phyloP scores from a whole-genome alignment of 1,284 basidiomycete genomes.

The Melampsora americana region DNA sequence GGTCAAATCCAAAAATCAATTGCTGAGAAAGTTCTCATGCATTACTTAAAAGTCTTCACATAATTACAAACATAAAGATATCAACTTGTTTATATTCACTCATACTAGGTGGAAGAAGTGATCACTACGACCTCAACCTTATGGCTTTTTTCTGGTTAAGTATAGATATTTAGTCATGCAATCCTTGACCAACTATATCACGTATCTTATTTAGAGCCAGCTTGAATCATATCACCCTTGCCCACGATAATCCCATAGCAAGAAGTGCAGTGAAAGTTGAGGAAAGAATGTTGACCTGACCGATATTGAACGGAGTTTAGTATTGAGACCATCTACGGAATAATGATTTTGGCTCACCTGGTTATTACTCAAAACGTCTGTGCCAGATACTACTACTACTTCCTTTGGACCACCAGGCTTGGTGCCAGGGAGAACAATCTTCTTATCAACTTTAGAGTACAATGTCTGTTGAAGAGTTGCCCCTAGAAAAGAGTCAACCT shows the following conservation, averaged over 20 bases:
- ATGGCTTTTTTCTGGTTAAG: too few relatives aligned
- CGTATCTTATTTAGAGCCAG: too few relatives aligned
- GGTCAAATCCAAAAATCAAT: too few relatives aligned
- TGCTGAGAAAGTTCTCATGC: too few relatives aligned
- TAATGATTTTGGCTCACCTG: slow-evolving; percentile 1
- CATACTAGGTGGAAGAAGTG: too few relatives aligned
- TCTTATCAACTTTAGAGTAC: slow-evolving; percentile 45
- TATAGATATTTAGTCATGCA: too few relatives aligned
- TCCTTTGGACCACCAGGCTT: slow-evolving; percentile 13
- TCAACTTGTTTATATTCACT: too few relatives aligned
- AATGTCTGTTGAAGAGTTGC: slow-evolving; percentile 51
- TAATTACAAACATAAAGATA: too few relatives aligned
- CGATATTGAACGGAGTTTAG: background rate
- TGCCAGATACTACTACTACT: slow-evolving; percentile 18
- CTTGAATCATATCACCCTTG: background rate
- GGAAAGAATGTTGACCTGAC: slow-evolving; percentile 33
- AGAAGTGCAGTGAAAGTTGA: slow-evolving; percentile 20
- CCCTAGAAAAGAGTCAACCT: slow-evolving; percentile 50
- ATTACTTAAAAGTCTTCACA: too few relatives aligned
- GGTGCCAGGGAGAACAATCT: slow-evolving; percentile 45
- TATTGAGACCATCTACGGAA: background rate
- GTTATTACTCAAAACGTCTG: slow-evolving; percentile 22
- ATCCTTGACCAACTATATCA: too few relatives aligned
- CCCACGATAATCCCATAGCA: slow-evolving; percentile 14
- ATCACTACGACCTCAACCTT: too few relatives aligned